Base-by-base conservation (phyloP, 2,329 filamentous ascomycete genomes). In the Ceratocystis papillata region DNA sequence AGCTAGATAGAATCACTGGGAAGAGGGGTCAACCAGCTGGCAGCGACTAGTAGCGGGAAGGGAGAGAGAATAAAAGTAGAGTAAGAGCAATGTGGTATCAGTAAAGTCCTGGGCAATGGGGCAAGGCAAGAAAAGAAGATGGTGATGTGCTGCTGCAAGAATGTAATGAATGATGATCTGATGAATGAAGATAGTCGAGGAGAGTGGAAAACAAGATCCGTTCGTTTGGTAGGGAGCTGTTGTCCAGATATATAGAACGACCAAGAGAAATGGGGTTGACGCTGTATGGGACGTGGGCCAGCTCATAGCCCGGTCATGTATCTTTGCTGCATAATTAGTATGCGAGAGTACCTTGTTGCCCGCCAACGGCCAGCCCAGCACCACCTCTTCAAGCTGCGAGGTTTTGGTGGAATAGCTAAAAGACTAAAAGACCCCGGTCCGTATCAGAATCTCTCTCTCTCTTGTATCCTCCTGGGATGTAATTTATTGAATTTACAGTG, bases 351-450 rank as follows among this genome's bases (percentile, higher is more conserved):
- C 53, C 28, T 57, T 20, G 50, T 20, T 15, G 5, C 25, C 50
- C 10, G 22, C n/a, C 25, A 25, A 57, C 10, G 17, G 25, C 53
- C 53, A 57, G 22, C 22, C 37, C 37, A 41, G 37, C 37, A 41
- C 37, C 37, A 41, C 37, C 12, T 17, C 53, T 33, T 57, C 22
- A n/a, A 57, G 25, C n/a, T 57, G 53, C 53, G 22, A 57, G 53
- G 28, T 57, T 57, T 57, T 30, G 53, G 25, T 33, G 28, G 22
- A 57, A 33, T 28, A 57, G 22, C 53, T 57, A 30, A 57, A 57
- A 57, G 53, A 57, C 53, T 30, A 57, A 57, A 57, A 30, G 53
- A 57, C 53, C 53, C 53, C 53, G 28, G 53, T 57, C 53, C 28
- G 53, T 57, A 57, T 57, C 53, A 57, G 53, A 57, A 33, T 57